These are phyloP conservation scores for Phytophthora hybrid DNA, from an alignment of 352 stramenopile species.

Conservation along the genomic window DNA sequence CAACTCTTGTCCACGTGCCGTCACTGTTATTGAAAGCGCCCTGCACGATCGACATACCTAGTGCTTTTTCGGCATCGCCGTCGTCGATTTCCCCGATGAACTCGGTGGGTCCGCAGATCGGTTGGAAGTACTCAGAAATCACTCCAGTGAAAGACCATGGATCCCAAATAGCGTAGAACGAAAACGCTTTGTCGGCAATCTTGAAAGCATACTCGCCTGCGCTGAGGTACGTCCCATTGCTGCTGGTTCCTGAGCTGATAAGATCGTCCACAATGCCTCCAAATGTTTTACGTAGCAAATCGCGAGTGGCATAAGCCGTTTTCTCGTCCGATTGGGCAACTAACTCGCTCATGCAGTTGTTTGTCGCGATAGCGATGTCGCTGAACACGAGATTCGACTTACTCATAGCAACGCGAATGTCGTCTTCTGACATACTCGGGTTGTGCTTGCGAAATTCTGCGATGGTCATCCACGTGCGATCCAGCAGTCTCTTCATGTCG, in stretches of 20 bases:
- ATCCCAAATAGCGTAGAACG: slow-evolving; percentile 42
- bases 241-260: slow-evolving; percentile 35
- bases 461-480: slow-evolving; percentile 23
- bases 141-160: slow-evolving; percentile 38
- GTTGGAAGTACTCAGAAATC: slow-evolving; percentile 51
- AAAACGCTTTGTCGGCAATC: slow-evolving; percentile 44
- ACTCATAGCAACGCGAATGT: slow-evolving; percentile 21
- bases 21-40: slow-evolving; percentile 44
- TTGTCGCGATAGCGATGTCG: slow-evolving; percentile 45
- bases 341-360: slow-evolving; percentile 39
- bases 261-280: slow-evolving; percentile 45
- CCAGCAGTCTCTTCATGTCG: slow-evolving; percentile 22
- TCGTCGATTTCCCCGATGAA: slow-evolving; percentile 48
- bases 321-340: slow-evolving; percentile 17
- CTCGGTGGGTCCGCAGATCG: slow-evolving; percentile 46
- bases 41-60: slow-evolving; percentile 36
- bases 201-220: slow-evolving; percentile 37
- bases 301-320: slow-evolving; percentile 31
- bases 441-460: slow-evolving; percentile 18
- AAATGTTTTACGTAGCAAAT: slow-evolving; percentile 51
- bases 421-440: slow-evolving; percentile 21
- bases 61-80: slow-evolving; percentile 36
- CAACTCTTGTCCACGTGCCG: slow-evolving; percentile 25
- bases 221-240: slow-evolving; percentile 26
- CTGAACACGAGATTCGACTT: slow-evolving; percentile 45